Evolutionary conservation across 2,329 filamentous ascomycete genomes (phyloP).

Genomic region (Colletotrichum tabaci): DNA sequence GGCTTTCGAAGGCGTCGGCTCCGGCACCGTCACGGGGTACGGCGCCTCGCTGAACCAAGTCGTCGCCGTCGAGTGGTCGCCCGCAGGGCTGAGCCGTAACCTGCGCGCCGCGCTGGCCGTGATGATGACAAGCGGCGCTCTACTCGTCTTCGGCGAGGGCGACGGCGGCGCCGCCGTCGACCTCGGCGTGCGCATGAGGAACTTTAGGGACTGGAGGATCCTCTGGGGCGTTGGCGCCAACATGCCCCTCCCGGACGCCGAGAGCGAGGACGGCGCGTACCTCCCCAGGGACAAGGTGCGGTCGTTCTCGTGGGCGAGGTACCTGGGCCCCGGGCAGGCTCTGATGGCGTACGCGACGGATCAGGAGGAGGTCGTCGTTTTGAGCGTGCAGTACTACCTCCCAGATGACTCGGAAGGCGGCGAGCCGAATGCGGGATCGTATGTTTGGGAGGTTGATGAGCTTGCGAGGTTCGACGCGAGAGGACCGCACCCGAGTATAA

Average conservation of each 20-base stretch:
- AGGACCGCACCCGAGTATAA: constrained; percentile 58
- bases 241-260: constrained; percentile 62
- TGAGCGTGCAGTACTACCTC: constrained; percentile 61
- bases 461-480: constrained; percentile 63
- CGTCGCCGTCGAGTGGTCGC: constrained; percentile 70
- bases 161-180: constrained; percentile 46
- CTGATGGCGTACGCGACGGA: constrained; percentile 69
- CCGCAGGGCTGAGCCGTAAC: constrained; percentile 69
- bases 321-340: constrained; percentile 57
- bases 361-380: constrained; percentile 63
- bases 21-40: constrained; percentile 61
- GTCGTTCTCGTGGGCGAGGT: constrained; percentile 68
- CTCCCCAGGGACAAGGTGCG: constrained; percentile 54
- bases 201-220: constrained; percentile 66
- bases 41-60: constrained; percentile 70
- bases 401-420: constrained; percentile 58
- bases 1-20: constrained; percentile 58
- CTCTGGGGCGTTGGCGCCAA: constrained; percentile 71
- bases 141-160: constrained; percentile 67
- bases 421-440: constrained; percentile 63
- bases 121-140: constrained; percentile 64
- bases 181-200: constrained; percentile 52
- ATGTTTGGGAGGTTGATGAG: constrained; percentile 67
- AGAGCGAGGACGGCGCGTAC: constrained; percentile 46
- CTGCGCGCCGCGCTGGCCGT: constrained; percentile 66